Percentiles rank a stretch among this genome's conserved stretches.
Evolutionary conservation across 179 eudicot genomes (phyloP).

Genomic region (Camellia oleifera): DNA sequence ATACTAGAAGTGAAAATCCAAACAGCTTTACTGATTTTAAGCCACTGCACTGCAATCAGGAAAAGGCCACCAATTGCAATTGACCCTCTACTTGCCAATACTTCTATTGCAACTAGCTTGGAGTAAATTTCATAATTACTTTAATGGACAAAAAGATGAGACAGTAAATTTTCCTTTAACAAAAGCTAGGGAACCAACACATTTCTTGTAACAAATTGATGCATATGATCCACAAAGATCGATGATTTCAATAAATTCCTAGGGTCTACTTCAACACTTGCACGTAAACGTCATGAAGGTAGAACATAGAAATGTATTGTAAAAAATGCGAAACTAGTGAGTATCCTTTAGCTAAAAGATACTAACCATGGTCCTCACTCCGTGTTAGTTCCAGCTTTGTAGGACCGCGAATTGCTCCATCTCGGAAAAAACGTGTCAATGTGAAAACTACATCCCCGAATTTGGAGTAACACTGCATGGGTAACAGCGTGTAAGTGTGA

Average conservation of each 20-base stretch:
- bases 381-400: conserved; percentile 43
- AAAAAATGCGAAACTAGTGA: neutral
- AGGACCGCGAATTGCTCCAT: conserved; percentile 47
- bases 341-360: conserved; percentile 13
- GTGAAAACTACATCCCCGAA: conserved; percentile 93
- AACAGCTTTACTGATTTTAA: neutral
- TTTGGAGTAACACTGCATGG: conserved; percentile 73
- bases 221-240: neutral
- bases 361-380: conserved; percentile 35
- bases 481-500: conserved; percentile 9
- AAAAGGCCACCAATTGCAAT: neutral
- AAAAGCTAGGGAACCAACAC: neutral
- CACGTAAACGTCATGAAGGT: neutral
- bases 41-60: neutral
- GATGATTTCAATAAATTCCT: neutral
- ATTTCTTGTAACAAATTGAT: neutral
- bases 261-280: neutral
- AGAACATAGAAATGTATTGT: neutral
- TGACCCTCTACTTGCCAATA: neutral
- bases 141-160: neutral
- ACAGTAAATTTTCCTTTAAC: neutral
- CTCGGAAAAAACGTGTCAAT: conserved; percentile 88
- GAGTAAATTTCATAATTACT: neutral
- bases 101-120: neutral
- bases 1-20: neutral